These are phyloP conservation scores for Cercophora samala DNA, from an alignment of 495 filamentous ascomycete genomes.

Conservation along the genomic window DNA sequence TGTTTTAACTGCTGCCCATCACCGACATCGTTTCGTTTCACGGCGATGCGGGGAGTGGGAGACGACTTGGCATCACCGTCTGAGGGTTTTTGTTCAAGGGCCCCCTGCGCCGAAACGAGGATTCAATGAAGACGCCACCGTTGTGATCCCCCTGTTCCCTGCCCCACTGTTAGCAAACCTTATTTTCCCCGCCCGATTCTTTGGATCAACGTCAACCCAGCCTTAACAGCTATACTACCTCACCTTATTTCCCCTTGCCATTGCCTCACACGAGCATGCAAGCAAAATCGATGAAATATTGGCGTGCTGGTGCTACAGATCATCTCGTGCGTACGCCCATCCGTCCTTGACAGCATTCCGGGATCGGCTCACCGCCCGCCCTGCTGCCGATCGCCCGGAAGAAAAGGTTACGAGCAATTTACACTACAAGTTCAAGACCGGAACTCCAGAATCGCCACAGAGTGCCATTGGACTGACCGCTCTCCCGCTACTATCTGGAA, in stretches of 20 bases:
- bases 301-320: constrained; percentile 5
- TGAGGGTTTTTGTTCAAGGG: not conserved
- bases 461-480: not conserved
- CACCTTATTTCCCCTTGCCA: constrained; percentile 7
- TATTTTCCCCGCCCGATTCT: not conserved
- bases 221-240: not conserved
- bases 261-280: constrained; percentile 1
- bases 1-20: constrained; percentile 2
- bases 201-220: not conserved
- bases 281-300: not conserved
- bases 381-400: constrained; percentile 7
- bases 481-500: too few species aligned
- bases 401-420: constrained; percentile 8
- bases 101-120: constrained; percentile 3
- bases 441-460: not conserved
- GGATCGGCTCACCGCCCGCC: not conserved
- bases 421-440: not conserved
- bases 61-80: not conserved
- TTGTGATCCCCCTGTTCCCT: not conserved
- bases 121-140: not conserved
- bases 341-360: constrained; percentile 10
- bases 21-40: constrained; percentile 17
- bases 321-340: constrained; percentile 2
- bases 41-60: constrained; percentile 8
- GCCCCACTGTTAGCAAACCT: constrained; percentile 5